phyloP scores from a whole-genome alignment of 169 alveolate species.

The Eimeria praecox region DNA sequence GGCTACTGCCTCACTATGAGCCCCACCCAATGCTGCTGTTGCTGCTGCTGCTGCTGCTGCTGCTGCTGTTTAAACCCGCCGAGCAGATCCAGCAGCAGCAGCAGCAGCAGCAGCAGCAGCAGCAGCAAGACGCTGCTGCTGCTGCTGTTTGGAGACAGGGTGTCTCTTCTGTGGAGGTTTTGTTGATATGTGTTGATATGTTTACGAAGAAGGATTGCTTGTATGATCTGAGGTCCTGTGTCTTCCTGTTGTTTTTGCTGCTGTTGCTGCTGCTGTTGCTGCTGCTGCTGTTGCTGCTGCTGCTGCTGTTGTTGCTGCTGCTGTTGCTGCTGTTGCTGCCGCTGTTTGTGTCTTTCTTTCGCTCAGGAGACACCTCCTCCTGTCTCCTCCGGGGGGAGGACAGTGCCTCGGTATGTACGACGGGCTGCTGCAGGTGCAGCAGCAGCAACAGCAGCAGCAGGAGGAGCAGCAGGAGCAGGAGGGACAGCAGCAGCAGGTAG shows the following conservation, averaged over 20 bases:
- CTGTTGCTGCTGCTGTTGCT: background rate
- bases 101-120: background rate
- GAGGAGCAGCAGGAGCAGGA: background rate
- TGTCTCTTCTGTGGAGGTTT: background rate
- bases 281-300: conserved; percentile 24
- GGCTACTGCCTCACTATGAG: too few species aligned
- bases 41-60: too few species aligned
- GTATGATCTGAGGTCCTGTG: background rate
- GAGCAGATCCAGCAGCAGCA: background rate
- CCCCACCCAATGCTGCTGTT: too few species aligned
- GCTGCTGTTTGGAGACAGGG: background rate
- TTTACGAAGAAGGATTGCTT: background rate
- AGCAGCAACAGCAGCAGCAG: background rate
- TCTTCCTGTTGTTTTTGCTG: background rate
- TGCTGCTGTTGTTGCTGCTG: conserved; percentile 38
- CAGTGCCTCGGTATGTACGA: background rate
- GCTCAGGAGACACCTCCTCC: background rate
- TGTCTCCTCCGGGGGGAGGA: background rate
- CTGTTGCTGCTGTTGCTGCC: background rate
- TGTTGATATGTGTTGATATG: background rate
- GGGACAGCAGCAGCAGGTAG: background rate
- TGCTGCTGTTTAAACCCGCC: too few species aligned
- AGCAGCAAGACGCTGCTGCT: background rate
- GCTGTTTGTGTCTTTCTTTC: background rate
- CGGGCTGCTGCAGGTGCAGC: conserved; percentile 4